A percentile compares a stretch with the other conserved stretches of the same genome.
These are phyloP conservation scores for Ampelomyces quisqualis DNA, from an alignment of 2,329 filamentous ascomycete genomes.

Conservation along the genomic window DNA sequence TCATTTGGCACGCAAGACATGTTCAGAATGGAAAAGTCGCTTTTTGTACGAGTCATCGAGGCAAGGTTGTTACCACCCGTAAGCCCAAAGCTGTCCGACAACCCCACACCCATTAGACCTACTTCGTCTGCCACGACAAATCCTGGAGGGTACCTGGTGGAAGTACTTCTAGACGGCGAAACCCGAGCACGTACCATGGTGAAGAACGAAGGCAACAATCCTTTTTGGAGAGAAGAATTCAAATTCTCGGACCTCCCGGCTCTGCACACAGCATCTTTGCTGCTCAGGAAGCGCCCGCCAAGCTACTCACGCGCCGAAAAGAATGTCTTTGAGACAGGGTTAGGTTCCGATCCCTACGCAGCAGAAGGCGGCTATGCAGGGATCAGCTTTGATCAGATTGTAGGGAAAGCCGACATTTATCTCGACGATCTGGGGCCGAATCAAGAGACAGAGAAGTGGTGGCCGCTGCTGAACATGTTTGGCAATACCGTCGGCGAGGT, in stretches of 20 bases:
- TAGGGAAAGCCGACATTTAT: constrained; percentile 77
- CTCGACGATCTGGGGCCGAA: constrained; percentile 75
- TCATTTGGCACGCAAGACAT: constrained; percentile 55
- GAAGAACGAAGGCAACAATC: constrained; percentile 69
- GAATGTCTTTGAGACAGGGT: constrained; percentile 40
- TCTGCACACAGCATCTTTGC: constrained; percentile 67
- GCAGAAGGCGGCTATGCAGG: constrained; percentile 49
- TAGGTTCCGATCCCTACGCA: constrained; percentile 32
- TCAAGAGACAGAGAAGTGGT: constrained; percentile 82
- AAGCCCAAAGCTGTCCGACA: constrained; percentile 40
- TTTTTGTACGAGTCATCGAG: constrained; percentile 62
- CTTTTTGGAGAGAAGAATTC: constrained; percentile 81
- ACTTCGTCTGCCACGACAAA: constrained; percentile 34
- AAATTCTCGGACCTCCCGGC: constrained; percentile 74
- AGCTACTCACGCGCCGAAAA: constrained; percentile 42
- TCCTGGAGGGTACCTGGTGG: constrained; percentile 71
- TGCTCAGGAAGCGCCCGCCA: constrained; percentile 64
- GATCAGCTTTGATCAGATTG: constrained; percentile 53
- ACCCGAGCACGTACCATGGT: constrained; percentile 73
- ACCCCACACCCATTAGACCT: constrained; percentile 29
- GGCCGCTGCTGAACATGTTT: constrained; percentile 74
- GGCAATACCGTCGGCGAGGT: constrained; percentile 79
- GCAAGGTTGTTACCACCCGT: constrained; percentile 54
- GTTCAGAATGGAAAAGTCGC: constrained; percentile 65
- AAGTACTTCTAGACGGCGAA: constrained; percentile 78